These are phyloP conservation scores for Punica granatum DNA, from an alignment of 345 rosid genomes.

Conservation along the genomic window DNA sequence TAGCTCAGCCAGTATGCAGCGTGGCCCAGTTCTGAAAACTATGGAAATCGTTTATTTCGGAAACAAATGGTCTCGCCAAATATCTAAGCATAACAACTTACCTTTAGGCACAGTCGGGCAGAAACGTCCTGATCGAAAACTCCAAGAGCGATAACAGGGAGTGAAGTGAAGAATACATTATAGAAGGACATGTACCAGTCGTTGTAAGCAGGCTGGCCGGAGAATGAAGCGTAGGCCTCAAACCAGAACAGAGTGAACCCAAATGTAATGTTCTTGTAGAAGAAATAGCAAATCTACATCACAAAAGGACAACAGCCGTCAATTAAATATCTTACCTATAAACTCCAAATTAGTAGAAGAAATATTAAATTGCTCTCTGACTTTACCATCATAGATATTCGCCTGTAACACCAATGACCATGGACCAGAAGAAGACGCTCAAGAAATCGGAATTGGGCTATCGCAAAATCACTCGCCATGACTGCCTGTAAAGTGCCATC, in stretches of 20 bases:
- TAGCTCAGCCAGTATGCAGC: background rate
- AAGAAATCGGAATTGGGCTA: conserved; percentile 76
- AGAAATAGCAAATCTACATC: conserved; percentile 89
- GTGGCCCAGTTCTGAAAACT: background rate
- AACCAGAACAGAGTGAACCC: conserved; percentile 95
- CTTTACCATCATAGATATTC: conserved; percentile 82
- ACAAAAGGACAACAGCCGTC: conserved; percentile 4
- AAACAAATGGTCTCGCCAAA: background rate
- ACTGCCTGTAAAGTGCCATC: conserved; percentile 52
- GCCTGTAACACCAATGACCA: conserved; percentile 97
- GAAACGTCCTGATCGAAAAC: conserved; percentile 96
- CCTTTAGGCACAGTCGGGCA: conserved; percentile 83
- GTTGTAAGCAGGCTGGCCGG: conserved; percentile 87
- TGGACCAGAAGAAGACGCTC: conserved; percentile 83
- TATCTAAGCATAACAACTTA: conserved; percentile 13
- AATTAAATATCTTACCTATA: background rate
- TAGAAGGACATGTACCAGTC: conserved; percentile 95
- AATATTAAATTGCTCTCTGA: background rate
- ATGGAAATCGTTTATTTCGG: background rate
- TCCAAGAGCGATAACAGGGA: conserved; percentile 93
- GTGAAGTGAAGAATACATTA: conserved; percentile 95
- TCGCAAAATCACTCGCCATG: conserved; percentile 92
- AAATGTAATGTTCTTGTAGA: conserved; percentile 87
- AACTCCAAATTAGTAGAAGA: background rate
- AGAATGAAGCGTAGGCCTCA: conserved; percentile 85